A percentile compares a stretch with the other conserved stretches of the same genome.
These are phyloP conservation scores for Colletotrichum noveboracense DNA, from an alignment of 2,329 filamentous ascomycete genomes.

Conservation along the genomic window DNA sequence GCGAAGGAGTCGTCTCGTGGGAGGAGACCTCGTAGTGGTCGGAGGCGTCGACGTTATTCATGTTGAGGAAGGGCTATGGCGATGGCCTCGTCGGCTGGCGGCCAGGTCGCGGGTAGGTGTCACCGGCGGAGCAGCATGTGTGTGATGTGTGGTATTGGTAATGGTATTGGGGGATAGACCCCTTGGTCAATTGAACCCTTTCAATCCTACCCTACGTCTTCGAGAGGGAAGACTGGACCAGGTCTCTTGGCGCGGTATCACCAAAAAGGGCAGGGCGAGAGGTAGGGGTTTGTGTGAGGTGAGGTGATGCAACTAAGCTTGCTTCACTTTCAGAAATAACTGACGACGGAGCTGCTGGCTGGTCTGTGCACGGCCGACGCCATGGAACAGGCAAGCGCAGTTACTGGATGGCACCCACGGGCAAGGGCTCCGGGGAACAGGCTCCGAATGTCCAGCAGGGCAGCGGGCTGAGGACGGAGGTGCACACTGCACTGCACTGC, in stretches of 20 bases:
- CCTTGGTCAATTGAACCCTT: background rate
- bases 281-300: slow-evolving; percentile 8
- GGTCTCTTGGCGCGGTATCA: slow-evolving; percentile 4
- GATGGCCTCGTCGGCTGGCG: slow-evolving; percentile 12
- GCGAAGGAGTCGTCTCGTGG: slow-evolving; percentile 70
- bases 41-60: slow-evolving; percentile 63
- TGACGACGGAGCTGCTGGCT: background rate
- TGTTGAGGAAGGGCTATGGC: slow-evolving; percentile 33
- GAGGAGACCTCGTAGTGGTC: slow-evolving; percentile 64
- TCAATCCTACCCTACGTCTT: background rate
- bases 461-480: background rate
- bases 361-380: slow-evolving; percentile 4
- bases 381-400: background rate
- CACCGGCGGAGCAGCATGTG: slow-evolving; percentile 10
- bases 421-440: slow-evolving; percentile 3
- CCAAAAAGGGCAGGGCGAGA: background rate
- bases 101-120: slow-evolving; percentile 12
- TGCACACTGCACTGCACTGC: background rate
- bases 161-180: background rate
- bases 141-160: background rate
- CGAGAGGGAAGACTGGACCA: background rate
- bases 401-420: slow-evolving; percentile 3
- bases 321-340: slow-evolving; percentile 11
- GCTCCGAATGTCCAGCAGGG: background rate
- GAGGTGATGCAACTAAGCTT: slow-evolving; percentile 4